These are phyloP conservation scores for Penicillium turbatum DNA, from an alignment of 495 filamentous ascomycete genomes.

Conservation along the genomic window DNA sequence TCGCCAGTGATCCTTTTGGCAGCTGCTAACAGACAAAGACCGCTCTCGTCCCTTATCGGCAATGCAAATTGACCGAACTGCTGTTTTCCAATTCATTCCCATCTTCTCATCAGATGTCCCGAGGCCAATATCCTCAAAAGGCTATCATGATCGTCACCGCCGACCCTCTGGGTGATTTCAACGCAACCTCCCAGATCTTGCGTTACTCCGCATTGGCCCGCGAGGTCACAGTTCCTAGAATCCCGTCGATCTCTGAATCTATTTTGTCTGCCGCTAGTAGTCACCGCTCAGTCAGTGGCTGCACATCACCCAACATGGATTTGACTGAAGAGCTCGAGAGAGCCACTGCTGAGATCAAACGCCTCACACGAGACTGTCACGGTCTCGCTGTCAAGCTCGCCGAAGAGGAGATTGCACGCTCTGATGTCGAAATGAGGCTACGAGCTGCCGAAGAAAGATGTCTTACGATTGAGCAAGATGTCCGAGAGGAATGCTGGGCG, in stretches of 20 bases:
- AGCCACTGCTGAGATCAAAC: slow-evolving; percentile 67
- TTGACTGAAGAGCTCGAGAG: slow-evolving; percentile 68
- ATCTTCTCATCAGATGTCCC: slow-evolving; percentile 52
- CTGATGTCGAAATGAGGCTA: slow-evolving; percentile 50
- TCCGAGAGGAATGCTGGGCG: slow-evolving; percentile 82
- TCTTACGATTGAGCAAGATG: slow-evolving; percentile 70
- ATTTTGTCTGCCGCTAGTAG: slow-evolving; percentile 45
- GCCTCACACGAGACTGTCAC: slow-evolving; percentile 72
- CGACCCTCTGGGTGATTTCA: slow-evolving; percentile 90
- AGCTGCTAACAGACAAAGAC: slow-evolving; percentile 42
- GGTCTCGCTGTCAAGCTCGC: slow-evolving; percentile 49
- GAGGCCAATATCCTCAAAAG: slow-evolving; percentile 68
- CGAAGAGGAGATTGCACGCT: slow-evolving; percentile 58
- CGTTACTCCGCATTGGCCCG: slow-evolving; percentile 91
- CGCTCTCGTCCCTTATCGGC: slow-evolving; percentile 82
- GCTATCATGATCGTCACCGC: slow-evolving; percentile 96
- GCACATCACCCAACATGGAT: slow-evolving; percentile 45
- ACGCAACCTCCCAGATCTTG: slow-evolving; percentile 92
- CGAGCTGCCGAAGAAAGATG: slow-evolving; percentile 63
- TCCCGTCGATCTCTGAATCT: slow-evolving; percentile 68
- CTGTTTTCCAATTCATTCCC: slow-evolving; percentile 95
- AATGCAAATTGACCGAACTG: slow-evolving; percentile 95
- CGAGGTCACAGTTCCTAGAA: slow-evolving; percentile 87
- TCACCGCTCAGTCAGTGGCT: slow-evolving; percentile 38
- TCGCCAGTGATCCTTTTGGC: neutral